Base-by-base conservation (phyloP, 2,329 filamentous ascomycete genomes). In the Penicillium sp. region DNA sequence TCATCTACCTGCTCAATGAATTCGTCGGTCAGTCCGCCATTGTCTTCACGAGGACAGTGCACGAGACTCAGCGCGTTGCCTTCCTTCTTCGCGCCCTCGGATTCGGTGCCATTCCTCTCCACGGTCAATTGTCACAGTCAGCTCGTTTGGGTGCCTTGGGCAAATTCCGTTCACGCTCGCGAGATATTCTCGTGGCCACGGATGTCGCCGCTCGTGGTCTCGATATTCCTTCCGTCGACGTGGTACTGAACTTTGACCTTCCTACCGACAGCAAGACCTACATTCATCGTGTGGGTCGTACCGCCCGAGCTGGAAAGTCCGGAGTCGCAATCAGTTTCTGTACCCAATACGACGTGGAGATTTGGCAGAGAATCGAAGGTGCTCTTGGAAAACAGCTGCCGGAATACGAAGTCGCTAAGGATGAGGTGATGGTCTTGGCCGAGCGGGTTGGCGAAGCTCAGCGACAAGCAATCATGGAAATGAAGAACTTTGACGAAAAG, bases 121-220 rank as follows among this genome's bases (percentile, higher is more conserved):
- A 98, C 69, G 93, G 91, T 7, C 88, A 95, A 64, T 80, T 98
- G 43, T 90, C 84, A 1, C 93, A 98, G 67, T 88, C 87, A 1
- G 80, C 88, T 12, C 88, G 93, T 57, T 74, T 97, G 1, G 90
- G 89, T 5, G 88, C 93, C 0, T 76, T 98, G 7, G 88, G 86
- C 66, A 97, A 97, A 66, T 97, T 98, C 77, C 84, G 86, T 46
- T 42, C 39, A 26, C 26, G 13, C 8, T 77, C 85, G 3, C 83
- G 84, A 6, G 83, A 94, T 56, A 91, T 98, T 35, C 80, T 98
- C 4, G 62, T 96, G 4, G 90, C 90, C 2, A 96, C 90, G 0
- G 90, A 96, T 66, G 88, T 96, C n/a, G 90, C 90, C 1, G 88
- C 90, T 1, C 84, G 90, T 66, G 91, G 90, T 76, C 77, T 96